phyloP scores from a whole-genome alignment of 108 stramenopile species.

The Epithemia pelagica region DNA sequence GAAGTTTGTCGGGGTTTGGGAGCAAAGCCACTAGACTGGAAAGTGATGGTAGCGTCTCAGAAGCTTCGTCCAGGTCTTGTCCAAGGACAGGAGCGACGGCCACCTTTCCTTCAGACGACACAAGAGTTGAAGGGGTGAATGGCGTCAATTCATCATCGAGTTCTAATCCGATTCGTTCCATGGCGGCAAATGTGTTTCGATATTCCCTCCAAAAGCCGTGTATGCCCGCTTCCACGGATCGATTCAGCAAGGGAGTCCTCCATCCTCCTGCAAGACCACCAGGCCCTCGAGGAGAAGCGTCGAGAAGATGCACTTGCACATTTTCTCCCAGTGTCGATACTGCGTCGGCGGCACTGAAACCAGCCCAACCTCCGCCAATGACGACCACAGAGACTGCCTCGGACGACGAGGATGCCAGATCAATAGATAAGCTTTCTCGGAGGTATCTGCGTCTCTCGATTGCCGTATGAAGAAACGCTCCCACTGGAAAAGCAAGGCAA shows the following conservation, averaged over 20 bases:
- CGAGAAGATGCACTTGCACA: conserved; percentile 54
- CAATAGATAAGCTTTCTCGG: no score
- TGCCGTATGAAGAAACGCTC: no score
- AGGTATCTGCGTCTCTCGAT: no score
- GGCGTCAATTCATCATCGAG: conserved; percentile 61
- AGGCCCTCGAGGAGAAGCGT: conserved; percentile 55
- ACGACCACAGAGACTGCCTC: conserved; percentile 32
- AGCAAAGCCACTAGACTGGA: neutral
- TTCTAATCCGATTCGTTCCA: conserved; percentile 54
- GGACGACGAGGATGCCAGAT: no score
- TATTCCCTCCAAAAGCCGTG: conserved; percentile 88
- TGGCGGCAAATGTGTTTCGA: conserved; percentile 67
- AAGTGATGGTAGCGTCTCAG: neutral
- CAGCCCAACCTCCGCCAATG: conserved; percentile 82
- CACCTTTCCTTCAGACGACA: conserved; percentile 58
- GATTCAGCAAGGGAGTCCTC: conserved; percentile 27
- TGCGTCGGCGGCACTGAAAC: conserved; percentile 53
- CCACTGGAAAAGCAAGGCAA: no score
- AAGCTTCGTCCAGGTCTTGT: neutral
- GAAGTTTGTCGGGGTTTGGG: conserved; percentile 1
- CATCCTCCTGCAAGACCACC: conserved; percentile 69
- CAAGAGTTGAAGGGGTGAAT: conserved; percentile 59
- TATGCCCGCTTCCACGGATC: conserved; percentile 81
- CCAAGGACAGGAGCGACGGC: conserved; percentile 67
- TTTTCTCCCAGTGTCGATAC: conserved; percentile 9